Percentiles rank a stretch among this genome's conserved stretches.
Evolutionary conservation across 495 filamentous ascomycete genomes (phyloP).

Genomic region (Hypoxylon trugodes): DNA sequence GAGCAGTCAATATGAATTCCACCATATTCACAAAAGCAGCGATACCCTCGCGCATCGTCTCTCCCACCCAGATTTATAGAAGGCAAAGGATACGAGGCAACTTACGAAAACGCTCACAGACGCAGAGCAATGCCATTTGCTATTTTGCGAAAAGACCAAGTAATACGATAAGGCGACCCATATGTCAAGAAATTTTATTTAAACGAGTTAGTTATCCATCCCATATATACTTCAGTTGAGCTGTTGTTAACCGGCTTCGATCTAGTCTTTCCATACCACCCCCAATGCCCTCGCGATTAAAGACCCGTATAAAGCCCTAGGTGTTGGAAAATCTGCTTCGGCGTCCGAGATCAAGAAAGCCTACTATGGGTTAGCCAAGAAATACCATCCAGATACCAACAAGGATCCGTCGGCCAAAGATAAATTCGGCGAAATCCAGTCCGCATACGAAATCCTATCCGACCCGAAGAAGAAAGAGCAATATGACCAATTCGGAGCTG

Average conservation of each 20-base stretch:
- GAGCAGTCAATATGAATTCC: constrained; percentile 56
- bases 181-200: constrained; percentile 10
- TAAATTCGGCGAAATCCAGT: constrained; percentile 89
- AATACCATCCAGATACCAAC: constrained; percentile 97
- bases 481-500: constrained; percentile 88
- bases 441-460: constrained; percentile 89
- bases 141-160: constrained; percentile 23
- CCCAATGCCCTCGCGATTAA: constrained; percentile 64
- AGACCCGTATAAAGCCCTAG: constrained; percentile 87
- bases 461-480: constrained; percentile 91
- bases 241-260: constrained; percentile 17
- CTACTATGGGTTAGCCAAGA: constrained; percentile 98
- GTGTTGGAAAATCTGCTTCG: constrained; percentile 82
- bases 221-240: background rate
- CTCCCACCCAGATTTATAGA: constrained; percentile 57
- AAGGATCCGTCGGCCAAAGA: constrained; percentile 93
- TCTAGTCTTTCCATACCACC: constrained; percentile 80
- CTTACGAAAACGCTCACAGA: constrained; percentile 42
- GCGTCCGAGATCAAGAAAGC: constrained; percentile 94
- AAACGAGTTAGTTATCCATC: constrained; percentile 37
- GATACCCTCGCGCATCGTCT: constrained; percentile 58
- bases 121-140: constrained; percentile 43
- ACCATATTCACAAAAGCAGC: constrained; percentile 61
- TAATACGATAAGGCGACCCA: background rate
- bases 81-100: constrained; percentile 50